Evolutionary conservation across 441 rosid genomes (phyloP).

Genomic region (Adansonia madagascariensis): DNA sequence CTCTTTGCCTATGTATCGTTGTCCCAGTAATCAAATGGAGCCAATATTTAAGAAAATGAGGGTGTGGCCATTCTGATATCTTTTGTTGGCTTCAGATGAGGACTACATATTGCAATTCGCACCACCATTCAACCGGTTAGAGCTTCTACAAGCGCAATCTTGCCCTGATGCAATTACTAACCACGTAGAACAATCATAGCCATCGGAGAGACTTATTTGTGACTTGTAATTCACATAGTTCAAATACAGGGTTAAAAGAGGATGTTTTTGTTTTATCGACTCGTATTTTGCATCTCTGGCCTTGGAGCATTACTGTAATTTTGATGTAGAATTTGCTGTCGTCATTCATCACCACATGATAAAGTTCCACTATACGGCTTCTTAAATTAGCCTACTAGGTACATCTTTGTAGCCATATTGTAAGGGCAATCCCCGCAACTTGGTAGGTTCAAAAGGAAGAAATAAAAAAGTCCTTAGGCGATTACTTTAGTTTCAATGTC

Average conservation of each 20-base stretch:
- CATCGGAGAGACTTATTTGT: neutral
- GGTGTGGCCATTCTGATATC: slow-evolving; percentile 1
- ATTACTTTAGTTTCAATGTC: neutral
- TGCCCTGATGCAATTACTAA: slow-evolving; percentile 79
- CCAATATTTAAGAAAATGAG: neutral
- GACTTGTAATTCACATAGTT: slow-evolving; percentile 3
- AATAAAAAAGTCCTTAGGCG: neutral
- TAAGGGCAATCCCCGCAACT: neutral
- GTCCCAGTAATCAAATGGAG: neutral
- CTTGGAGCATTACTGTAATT: neutral
- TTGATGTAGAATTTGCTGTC: neutral
- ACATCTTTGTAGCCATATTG: neutral
- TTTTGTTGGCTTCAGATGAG: slow-evolving; percentile 57
- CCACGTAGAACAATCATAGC: slow-evolving; percentile 53
- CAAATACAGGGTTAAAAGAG: neutral
- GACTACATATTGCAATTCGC: slow-evolving; percentile 82
- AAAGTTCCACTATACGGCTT: neutral
- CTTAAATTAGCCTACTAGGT: neutral
- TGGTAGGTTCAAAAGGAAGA: neutral
- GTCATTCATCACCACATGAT: neutral
- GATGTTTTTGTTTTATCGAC: neutral
- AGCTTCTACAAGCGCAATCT: slow-evolving; percentile 89
- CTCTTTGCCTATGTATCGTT: neutral
- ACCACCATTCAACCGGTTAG: slow-evolving; percentile 73
- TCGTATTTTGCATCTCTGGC: neutral